Evolutionary conservation across 805 yeast species (phyloP).

Genomic region (Candida montana): DNA sequence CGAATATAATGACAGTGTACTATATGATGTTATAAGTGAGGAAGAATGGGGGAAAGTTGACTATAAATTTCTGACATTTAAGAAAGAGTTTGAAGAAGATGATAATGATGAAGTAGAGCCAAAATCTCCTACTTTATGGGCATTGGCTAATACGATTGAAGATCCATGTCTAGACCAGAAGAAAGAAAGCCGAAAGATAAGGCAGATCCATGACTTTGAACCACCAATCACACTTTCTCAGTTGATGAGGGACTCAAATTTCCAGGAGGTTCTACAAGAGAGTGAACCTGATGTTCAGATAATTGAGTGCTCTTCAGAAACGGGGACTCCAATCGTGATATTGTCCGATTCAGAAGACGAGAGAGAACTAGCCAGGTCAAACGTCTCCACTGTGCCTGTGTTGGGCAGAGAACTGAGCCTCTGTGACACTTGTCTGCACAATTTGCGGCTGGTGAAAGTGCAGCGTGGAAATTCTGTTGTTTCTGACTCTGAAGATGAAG

Average conservation of each 20-base stretch:
- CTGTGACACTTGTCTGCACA: background rate
- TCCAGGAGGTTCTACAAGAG: background rate
- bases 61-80: constrained; percentile 1
- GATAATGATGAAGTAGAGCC: background rate
- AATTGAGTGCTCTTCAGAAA: background rate
- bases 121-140: background rate
- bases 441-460: constrained; percentile 2
- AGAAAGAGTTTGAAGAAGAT: background rate
- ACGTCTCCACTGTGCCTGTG: background rate
- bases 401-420: constrained; percentile 1
- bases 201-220: background rate
- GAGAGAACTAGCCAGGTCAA: background rate
- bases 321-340: background rate
- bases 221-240: constrained; percentile 9
- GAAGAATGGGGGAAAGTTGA: constrained; percentile 4
- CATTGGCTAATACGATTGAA: background rate
- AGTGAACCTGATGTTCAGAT: background rate
- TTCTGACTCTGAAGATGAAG: constrained; percentile 6
- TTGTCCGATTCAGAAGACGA: constrained; percentile 7
- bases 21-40: constrained; percentile 1
- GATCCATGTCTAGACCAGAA: background rate
- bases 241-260: background rate
- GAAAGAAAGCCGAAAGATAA: background rate
- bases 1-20: background rate
- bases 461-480: background rate